Base-by-base conservation (phyloP, 306 rosid species). In the Luffa aegyptiaca region DNA sequence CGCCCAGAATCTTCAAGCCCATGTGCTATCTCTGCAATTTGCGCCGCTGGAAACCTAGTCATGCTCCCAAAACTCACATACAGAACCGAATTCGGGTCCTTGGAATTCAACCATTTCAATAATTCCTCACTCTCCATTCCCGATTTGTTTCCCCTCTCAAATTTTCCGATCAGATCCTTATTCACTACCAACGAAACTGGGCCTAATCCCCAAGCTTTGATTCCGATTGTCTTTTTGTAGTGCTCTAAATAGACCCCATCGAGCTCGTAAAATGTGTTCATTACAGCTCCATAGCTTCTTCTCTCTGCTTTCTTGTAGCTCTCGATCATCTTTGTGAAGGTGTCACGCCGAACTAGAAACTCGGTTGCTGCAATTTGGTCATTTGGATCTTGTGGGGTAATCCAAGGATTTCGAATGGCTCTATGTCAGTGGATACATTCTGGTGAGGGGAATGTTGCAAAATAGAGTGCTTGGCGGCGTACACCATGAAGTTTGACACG, bases 41-140 rank as follows among this genome's bases (percentile, higher is more conserved):
- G 92, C 18, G 86, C 46, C 31, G 31, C 0, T 26, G 31, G 31
- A 26, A 26, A 26, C 31, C 31, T 26, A 26, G 31, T 26, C 31
- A 81, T 63, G 62, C 87, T 85, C 2, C 90, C 90, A 21, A 87
- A 89, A 37, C 90, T 84, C 31, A 85, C 63, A 39, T 85, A 87
- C 59, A 89, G 55, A 71, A 89, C 90, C 0, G 90, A 89, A 21
- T 84, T 6, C 0, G 86, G 84, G 70, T 89, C 68, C 71, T 85
- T 82, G 0, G 85, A 65, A 2, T 82, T 57, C 33, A 89, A 85
- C 92, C 92, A 89, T 53, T 84, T 75, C 44, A 87, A 82, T 55
- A 87, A 85, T 31, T 85, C 91, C 8, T 76, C 85, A 52, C 21
- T 44, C 4, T 53, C 77, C 11, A 68, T 36, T 4, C 20, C 44